These are phyloP conservation scores for Penicillium daleae DNA, from an alignment of 495 filamentous ascomycete species.

Conservation along the genomic window DNA sequence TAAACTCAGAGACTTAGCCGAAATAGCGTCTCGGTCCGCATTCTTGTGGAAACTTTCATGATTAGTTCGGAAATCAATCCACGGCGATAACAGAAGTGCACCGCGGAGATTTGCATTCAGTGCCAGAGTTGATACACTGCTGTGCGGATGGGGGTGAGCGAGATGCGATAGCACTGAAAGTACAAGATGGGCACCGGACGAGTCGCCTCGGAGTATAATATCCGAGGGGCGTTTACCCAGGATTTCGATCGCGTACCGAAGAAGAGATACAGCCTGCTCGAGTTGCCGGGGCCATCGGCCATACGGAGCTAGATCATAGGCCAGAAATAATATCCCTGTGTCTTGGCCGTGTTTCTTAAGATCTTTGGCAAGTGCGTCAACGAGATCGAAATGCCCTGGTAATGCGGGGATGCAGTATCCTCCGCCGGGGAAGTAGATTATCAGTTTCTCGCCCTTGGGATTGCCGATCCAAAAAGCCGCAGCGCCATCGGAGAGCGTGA, in stretches of 20 bases:
- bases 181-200: conserved; percentile 58
- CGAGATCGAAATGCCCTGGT: conserved; percentile 7
- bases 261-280: conserved; percentile 45
- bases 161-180: conserved; percentile 55
- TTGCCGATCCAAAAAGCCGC: conserved; percentile 11
- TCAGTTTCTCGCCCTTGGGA: conserved; percentile 5
- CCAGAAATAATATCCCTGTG: conserved; percentile 1
- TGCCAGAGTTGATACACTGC: conserved; percentile 14
- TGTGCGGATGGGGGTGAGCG: conserved; percentile 52
- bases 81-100: conserved; percentile 17
- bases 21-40: conserved; percentile 9
- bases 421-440: conserved; percentile 14
- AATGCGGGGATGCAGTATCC: conserved; percentile 16
- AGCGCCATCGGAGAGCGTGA: neutral
- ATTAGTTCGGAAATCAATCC: conserved; percentile 15
- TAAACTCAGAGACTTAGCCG: neutral
- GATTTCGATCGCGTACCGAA: conserved; percentile 47
- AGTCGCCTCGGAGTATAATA: conserved; percentile 58
- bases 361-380: conserved; percentile 9
- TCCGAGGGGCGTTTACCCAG: conserved; percentile 37
- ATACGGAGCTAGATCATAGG: conserved; percentile 45
- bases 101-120: conserved; percentile 11
- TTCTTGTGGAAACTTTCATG: conserved; percentile 12
- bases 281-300: conserved; percentile 55
- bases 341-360: conserved; percentile 3